Conservation (phyloP, 1,284 basidiomycete genomes). For the Boletus hoseneyae region DNA sequence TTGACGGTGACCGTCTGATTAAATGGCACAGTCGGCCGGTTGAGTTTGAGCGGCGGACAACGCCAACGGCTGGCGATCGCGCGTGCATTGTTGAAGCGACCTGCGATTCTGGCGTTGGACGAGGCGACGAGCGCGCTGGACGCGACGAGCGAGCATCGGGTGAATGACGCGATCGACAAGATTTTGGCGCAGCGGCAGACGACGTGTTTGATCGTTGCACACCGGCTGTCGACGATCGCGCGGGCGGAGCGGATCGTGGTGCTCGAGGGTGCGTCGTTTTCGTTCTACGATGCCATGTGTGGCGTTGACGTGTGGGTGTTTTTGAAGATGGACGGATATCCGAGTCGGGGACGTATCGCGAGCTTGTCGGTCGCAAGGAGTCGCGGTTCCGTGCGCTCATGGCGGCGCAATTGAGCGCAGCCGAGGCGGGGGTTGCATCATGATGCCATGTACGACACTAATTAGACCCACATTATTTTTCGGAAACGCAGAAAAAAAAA, state of each 20-base stretch:
- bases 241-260: slow-evolving; percentile 84
- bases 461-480: background rate
- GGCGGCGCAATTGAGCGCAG: slow-evolving; percentile 78
- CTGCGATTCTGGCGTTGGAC: slow-evolving; percentile 77
- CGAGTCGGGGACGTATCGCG: slow-evolving; percentile 81
- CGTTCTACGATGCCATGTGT: no score
- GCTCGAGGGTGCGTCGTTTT: slow-evolving; percentile 59
- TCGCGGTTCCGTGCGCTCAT: slow-evolving; percentile 82
- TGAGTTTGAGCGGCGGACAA: slow-evolving; percentile 74
- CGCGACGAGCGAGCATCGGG: slow-evolving; percentile 82
- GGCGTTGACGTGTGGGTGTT: no score
- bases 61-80: slow-evolving; percentile 76
- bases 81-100: slow-evolving; percentile 81
- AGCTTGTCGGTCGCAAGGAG: slow-evolving; percentile 63
- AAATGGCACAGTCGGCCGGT: slow-evolving; percentile 73
- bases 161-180: slow-evolving; percentile 88
- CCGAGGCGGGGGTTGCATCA: slow-evolving; percentile 26
- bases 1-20: no score
- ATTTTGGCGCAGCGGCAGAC: slow-evolving; percentile 76
- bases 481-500: background rate
- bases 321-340: slow-evolving; percentile 69
- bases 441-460: background rate
- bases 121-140: slow-evolving; percentile 87
- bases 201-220: slow-evolving; percentile 88
- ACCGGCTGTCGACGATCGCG: slow-evolving; percentile 82